Percentiles rank a stretch among this genome's conserved stretches.
Conservation (phyloP, 2,329 filamentous ascomycete genomes). For the Lizonia empirigonia region DNA sequence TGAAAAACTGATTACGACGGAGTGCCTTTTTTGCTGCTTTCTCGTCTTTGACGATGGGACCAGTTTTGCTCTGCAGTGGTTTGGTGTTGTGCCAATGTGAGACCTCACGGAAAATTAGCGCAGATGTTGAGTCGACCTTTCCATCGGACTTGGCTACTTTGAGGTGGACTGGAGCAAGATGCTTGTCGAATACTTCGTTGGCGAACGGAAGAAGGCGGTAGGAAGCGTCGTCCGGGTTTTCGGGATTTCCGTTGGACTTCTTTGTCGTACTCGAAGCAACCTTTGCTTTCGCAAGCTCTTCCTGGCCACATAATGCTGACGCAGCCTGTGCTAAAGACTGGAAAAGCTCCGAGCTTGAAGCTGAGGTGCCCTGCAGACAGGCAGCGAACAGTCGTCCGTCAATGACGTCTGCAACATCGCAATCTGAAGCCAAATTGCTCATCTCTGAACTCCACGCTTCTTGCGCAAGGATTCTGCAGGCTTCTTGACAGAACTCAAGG, state of each 20-base stretch:
- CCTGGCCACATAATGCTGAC: slow-evolving; percentile 23
- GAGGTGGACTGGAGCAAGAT: slow-evolving; percentile 53
- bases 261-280: slow-evolving; percentile 2
- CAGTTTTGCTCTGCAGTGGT: slow-evolving; percentile 50
- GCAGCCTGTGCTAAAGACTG: slow-evolving; percentile 27
- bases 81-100: slow-evolving; percentile 69
- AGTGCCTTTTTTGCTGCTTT: slow-evolving; percentile 42
- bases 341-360: slow-evolving; percentile 28
- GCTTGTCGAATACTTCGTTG: slow-evolving; percentile 55
- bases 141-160: slow-evolving; percentile 37
- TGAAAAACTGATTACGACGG: slow-evolving; percentile 65
- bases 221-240: slow-evolving; percentile 16
- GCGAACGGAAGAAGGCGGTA: slow-evolving; percentile 55
- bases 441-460: slow-evolving; percentile 44
- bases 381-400: slow-evolving; percentile 57
- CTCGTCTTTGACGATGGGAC: slow-evolving; percentile 41
- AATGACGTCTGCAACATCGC: slow-evolving; percentile 61
- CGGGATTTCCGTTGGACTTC: slow-evolving; percentile 2
- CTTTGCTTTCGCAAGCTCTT: slow-evolving; percentile 18
- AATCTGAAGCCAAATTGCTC: slow-evolving; percentile 27
- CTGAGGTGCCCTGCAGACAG: slow-evolving; percentile 27
- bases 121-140: slow-evolving; percentile 37
- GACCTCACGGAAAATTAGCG: slow-evolving; percentile 55
- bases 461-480: slow-evolving; percentile 47
- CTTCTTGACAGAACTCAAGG: slow-evolving; percentile 49